Conservation (phyloP, 371 early-diverging fungal genomes). For the Syncephalis fuscata region DNA sequence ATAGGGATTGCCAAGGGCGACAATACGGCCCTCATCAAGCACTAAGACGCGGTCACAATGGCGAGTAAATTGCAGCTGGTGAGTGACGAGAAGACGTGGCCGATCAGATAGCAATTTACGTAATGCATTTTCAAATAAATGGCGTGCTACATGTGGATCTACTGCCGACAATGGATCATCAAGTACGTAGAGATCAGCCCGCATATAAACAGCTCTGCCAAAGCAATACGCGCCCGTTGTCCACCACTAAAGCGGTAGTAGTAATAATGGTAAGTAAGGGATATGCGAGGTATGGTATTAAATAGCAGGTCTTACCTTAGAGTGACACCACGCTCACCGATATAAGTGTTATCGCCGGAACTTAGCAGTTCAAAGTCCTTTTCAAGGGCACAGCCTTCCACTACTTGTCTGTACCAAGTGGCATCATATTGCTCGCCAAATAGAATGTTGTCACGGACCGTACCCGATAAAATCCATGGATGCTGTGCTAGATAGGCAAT, state of each 20-base stretch:
- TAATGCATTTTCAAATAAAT: conserved; percentile 67
- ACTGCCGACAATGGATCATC: conserved; percentile 49
- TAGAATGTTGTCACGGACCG: conserved; percentile 81
- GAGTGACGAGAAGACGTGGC: conserved; percentile 83
- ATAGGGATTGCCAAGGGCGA: conserved; percentile 37
- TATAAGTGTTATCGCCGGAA: conserved; percentile 79
- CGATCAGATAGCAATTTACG: conserved; percentile 59
- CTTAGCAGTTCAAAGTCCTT: conserved; percentile 62
- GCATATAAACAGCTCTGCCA: conserved; percentile 64
- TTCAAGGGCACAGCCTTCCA: conserved; percentile 41
- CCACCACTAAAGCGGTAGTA: conserved; percentile 39
- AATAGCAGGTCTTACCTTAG: conserved; percentile 8
- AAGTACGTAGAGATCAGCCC: conserved; percentile 58
- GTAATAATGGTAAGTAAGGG: no score
- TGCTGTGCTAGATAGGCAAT: conserved; percentile 82
- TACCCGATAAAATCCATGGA: conserved; percentile 89
- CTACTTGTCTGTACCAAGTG: conserved; percentile 31
- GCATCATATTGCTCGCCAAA: conserved; percentile 74
- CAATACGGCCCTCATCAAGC: conserved; percentile 58
- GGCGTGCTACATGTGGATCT: conserved; percentile 84
- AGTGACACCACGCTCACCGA: conserved; percentile 86
- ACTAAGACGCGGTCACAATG: conserved; percentile 46
- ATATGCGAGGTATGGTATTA: no score
- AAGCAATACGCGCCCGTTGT: conserved; percentile 54
- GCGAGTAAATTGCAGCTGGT: conserved; percentile 67